Conservation (phyloP, 2,329 filamentous ascomycete species). For the Cladophialophora chaetospira region DNA sequence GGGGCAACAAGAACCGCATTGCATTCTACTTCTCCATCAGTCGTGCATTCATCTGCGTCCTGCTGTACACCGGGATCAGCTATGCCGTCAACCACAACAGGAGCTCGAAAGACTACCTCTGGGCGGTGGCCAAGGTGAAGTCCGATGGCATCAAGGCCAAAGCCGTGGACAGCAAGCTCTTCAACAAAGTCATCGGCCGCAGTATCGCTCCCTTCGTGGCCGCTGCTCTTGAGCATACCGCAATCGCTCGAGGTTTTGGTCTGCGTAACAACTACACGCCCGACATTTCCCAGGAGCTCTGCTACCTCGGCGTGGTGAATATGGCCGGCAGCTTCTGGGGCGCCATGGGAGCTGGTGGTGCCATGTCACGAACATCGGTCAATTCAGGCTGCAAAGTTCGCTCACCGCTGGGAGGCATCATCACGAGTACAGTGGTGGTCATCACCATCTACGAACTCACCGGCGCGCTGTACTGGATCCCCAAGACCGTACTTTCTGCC, state of each 20-base stretch:
- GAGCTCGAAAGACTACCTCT: conserved; percentile 51
- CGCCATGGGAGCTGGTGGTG: conserved; percentile 64
- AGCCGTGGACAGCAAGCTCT: conserved; percentile 50
- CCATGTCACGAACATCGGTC: conserved; percentile 68
- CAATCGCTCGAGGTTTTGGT: conserved; percentile 65
- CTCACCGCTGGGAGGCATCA: conserved; percentile 61
- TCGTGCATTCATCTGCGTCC: conserved; percentile 61
- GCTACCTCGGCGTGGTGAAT: conserved; percentile 64
- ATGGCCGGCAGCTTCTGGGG: conserved; percentile 67
- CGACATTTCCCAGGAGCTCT: conserved; percentile 66
- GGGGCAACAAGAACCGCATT: conserved; percentile 59
- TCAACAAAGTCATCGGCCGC: conserved; percentile 56
- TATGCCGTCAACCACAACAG: conserved; percentile 60
- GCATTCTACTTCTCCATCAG: conserved; percentile 63
- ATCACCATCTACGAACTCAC: conserved; percentile 64
- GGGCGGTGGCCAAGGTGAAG: conserved; percentile 59
- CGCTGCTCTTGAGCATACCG: conserved; percentile 63
- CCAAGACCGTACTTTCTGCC: conserved; percentile 64
- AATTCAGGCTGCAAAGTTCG: conserved; percentile 66
- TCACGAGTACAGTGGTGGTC: conserved; percentile 64
- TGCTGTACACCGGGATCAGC: conserved; percentile 64
- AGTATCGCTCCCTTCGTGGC: conserved; percentile 65
- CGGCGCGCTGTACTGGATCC: conserved; percentile 66
- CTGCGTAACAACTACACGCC: conserved; percentile 63
- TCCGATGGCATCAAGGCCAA: conserved; percentile 57